phyloP scores from a whole-genome alignment of 306 rosid genomes.

The Medicago arabica region DNA sequence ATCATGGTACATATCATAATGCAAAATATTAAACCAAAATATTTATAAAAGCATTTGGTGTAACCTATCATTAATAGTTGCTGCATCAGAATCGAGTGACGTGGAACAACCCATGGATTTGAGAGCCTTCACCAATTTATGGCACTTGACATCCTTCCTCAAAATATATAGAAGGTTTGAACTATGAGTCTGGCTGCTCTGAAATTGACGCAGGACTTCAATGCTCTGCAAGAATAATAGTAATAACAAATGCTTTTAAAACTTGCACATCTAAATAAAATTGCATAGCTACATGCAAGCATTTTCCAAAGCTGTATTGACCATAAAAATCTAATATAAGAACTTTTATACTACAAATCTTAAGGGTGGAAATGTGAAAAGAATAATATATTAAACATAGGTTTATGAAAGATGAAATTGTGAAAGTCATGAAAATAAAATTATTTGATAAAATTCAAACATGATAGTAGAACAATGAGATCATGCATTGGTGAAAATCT shows the following conservation, averaged over 20 bases:
- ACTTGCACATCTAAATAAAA: background rate
- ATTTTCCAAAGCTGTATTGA: background rate
- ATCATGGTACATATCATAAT: constrained; percentile 17
- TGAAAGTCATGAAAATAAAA: constrained; percentile 6
- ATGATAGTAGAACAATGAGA: constrained; percentile 24
- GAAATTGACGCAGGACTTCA: constrained; percentile 48
- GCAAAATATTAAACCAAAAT: background rate
- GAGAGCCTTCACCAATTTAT: constrained; percentile 51
- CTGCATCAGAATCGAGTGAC: constrained; percentile 40
- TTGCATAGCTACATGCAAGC: constrained; percentile 28
- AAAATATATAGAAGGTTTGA: constrained; percentile 57
- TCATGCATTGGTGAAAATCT: background rate
- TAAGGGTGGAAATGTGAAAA: constrained; percentile 11
- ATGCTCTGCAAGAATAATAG: constrained; percentile 55
- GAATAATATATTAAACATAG: background rate
- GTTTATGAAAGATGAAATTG: background rate
- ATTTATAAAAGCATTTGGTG: constrained; percentile 17
- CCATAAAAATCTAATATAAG: background rate
- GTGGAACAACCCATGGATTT: constrained; percentile 56
- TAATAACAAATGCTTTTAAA: constrained; percentile 30
- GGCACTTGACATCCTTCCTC: constrained; percentile 52
- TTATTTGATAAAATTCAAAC: constrained; percentile 23
- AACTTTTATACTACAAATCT: constrained; percentile 9
- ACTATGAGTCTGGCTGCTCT: constrained; percentile 39
- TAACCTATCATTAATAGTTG: constrained; percentile 56